Percentiles rank a stretch among this genome's conserved stretches.
Conservation (phyloP, 148 eudicot species). For the Arctostaphylos glauca region DNA sequence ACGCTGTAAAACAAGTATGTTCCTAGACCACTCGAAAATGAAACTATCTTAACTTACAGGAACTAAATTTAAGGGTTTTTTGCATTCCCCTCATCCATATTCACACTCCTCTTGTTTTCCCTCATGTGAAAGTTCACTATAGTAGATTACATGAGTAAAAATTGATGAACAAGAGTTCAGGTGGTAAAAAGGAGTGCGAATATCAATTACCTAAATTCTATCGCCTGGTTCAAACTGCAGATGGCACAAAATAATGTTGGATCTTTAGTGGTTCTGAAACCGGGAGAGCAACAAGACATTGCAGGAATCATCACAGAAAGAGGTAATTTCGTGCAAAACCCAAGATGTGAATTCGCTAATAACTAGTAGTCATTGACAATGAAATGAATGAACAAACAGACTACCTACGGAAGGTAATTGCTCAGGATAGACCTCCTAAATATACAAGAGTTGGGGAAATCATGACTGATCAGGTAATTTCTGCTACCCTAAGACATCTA, state of each 20-base stretch:
- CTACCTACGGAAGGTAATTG: conserved; percentile 63
- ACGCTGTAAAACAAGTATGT: conserved; percentile 73
- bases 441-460: conserved; percentile 70
- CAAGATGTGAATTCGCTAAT: not conserved
- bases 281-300: conserved; percentile 63
- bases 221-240: conserved; percentile 32
- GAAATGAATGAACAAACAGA: conserved; percentile 39
- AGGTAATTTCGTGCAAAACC: conserved; percentile 35
- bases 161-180: not conserved
- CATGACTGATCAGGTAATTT: conserved; percentile 73
- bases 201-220: not conserved
- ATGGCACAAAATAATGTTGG: conserved; percentile 83
- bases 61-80: not conserved
- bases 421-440: conserved; percentile 54
- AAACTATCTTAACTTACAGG: not conserved
- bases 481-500: not conserved
- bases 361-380: not conserved
- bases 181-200: not conserved
- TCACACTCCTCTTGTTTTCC: no score
- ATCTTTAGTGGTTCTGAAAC: conserved; percentile 80
- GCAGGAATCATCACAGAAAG: conserved; percentile 83
- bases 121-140: no score
- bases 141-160: no score
- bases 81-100: not conserved
- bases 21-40: not conserved